Base-by-base conservation (phyloP, 768 basidiomycete species). In the Russula sp. region DNA sequence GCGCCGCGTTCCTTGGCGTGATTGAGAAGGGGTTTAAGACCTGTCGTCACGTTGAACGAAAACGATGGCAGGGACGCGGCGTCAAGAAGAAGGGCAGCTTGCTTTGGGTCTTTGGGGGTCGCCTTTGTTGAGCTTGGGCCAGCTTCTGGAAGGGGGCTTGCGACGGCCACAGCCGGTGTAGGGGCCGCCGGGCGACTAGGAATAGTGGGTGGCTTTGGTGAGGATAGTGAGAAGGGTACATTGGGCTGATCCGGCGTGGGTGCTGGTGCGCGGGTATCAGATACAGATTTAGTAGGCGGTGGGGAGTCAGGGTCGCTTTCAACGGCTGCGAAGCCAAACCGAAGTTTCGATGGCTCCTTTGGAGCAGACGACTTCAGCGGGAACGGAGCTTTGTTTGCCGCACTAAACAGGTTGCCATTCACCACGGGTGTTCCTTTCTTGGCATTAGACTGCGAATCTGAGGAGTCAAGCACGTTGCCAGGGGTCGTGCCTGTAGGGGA, bases 281-380 rank as follows among this genome's bases (percentile, higher is more conserved):
- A 53, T 40, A 18, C 61, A 4, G 63, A 9, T 34, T 54, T 62
- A 22, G 61, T 52, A 51, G 67, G 26, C 7, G 60, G 60, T 24
- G 60, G 46, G 10, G 63, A 52, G 51, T 52, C 63, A n/a, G 64
- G 20, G 54, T 69, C 63, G 11, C 42, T 52, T 59, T 87, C 87
- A 3, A 83, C 80, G 53, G 83, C 81, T 52, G 84, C 83, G 73
- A 87, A 83, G 68, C 88, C 89, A 69, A 80, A 87, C 30, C 90
- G 83, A 62, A 92, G 78, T 71, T 90, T 91, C 63, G 90, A 90
- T 2, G 90, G 89, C 61, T 89, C 87, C 71, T 85, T 89, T 1
- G 90, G 90, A 10, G 81, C 80, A 30, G 78, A 83, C 3, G 81
- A 75, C 71, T 85, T 88, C 48, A 74, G 71, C n/a, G 69, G 56